These are phyloP conservation scores for Gracilaria gracilis DNA, from an alignment of 23 red algal species.

Conservation along the genomic window DNA sequence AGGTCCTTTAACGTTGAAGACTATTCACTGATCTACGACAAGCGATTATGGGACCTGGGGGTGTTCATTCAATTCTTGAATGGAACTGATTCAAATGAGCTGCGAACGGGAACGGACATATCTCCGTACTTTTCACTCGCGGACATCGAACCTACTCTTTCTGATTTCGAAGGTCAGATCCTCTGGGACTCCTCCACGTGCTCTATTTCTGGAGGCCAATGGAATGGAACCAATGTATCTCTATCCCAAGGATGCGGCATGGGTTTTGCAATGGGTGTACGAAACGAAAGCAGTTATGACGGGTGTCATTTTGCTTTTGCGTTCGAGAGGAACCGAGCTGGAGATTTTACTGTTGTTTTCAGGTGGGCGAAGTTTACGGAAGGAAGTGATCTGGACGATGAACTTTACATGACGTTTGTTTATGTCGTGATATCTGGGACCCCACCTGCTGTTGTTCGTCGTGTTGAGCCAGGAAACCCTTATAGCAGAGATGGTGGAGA, in stretches of 20 bases:
- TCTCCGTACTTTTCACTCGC: slow-evolving; percentile 30
- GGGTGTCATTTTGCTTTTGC: slow-evolving; percentile 56
- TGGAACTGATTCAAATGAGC: slow-evolving; percentile 48
- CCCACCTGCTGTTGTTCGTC: slow-evolving; percentile 55
- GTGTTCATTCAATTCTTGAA: slow-evolving; percentile 71
- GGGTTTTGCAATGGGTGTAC: slow-evolving; percentile 38
- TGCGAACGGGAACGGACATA: neutral
- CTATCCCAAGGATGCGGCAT: slow-evolving; percentile 61
- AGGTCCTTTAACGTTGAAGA: slow-evolving; percentile 36
- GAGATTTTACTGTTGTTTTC: slow-evolving; percentile 49
- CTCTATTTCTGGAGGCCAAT: slow-evolving; percentile 28
- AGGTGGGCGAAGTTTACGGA: slow-evolving; percentile 59
- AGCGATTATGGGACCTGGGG: slow-evolving; percentile 35
- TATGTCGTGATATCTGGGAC: slow-evolving; percentile 42
- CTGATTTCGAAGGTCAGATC: slow-evolving; percentile 43
- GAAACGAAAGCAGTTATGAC: slow-evolving; percentile 44
- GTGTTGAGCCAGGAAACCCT: slow-evolving; percentile 33
- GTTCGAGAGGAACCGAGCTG: slow-evolving; percentile 64
- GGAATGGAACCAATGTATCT: slow-evolving; percentile 49
- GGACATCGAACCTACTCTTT: slow-evolving; percentile 3
- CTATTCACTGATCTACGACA: slow-evolving; percentile 31
- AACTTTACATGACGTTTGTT: slow-evolving; percentile 55
- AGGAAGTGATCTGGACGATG: slow-evolving; percentile 54
- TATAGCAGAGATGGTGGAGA: slow-evolving; percentile 52
- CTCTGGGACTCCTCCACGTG: slow-evolving; percentile 52